phyloP scores from a whole-genome alignment of 352 stramenopile genomes.

The Phytophthora fragariaefolia region DNA sequence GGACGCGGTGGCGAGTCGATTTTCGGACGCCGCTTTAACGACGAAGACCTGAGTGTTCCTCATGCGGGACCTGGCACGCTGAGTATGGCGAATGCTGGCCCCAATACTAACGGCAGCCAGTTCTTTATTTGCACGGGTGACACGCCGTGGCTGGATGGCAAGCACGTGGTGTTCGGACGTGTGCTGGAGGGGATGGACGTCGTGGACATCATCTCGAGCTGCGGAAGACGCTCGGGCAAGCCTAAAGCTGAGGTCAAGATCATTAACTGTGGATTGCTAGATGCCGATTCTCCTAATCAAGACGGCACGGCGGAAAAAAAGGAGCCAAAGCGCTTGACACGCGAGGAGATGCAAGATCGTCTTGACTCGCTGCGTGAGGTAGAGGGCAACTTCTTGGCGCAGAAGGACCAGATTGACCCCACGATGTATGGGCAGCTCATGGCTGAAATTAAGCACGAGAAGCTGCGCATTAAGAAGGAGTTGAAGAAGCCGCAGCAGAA shows the following conservation, averaged over 20 bases:
- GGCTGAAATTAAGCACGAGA: constrained; percentile 74
- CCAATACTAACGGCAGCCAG: constrained; percentile 94
- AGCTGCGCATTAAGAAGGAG: constrained; percentile 62
- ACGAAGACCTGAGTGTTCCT: constrained; percentile 89
- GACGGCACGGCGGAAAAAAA: constrained; percentile 19
- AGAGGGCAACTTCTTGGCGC: constrained; percentile 58
- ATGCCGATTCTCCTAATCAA: constrained; percentile 16
- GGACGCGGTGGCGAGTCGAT: constrained; percentile 95
- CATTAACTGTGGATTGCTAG: constrained; percentile 83
- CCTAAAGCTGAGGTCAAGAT: constrained; percentile 91
- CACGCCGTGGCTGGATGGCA: constrained; percentile 97
- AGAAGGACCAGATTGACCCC: constrained; percentile 66
- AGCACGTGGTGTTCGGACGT: constrained; percentile 96
- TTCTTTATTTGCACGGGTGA: constrained; percentile 97
- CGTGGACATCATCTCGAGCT: constrained; percentile 90
- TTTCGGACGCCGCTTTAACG: constrained; percentile 92
- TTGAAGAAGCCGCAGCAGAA: constrained; percentile 47
- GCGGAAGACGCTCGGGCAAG: constrained; percentile 85
- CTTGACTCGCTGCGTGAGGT: constrained; percentile 70
- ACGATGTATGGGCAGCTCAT: constrained; percentile 72
- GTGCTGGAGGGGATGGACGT: constrained; percentile 92
- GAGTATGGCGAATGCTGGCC: constrained; percentile 90
- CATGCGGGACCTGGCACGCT: constrained; percentile 79
- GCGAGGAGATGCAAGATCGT: constrained; percentile 69
- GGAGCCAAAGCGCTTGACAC: constrained; percentile 44